Percentiles rank a stretch among this genome's conserved stretches.
Conservation (phyloP, 1,139 yeast species). For the Yamadazyma trypodendri region DNA sequence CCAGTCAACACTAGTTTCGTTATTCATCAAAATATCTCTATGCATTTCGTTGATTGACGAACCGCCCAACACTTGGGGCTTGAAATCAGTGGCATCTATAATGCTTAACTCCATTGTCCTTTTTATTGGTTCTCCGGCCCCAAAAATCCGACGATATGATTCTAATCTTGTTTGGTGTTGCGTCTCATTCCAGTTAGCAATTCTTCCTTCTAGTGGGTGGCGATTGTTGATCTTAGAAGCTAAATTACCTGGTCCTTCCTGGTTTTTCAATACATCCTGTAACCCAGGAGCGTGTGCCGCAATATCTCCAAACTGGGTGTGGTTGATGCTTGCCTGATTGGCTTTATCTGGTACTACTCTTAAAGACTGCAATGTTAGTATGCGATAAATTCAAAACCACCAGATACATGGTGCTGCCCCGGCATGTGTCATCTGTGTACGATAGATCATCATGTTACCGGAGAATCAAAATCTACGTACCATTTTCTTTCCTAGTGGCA, state of each 20-base stretch:
- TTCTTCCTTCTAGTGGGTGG: conserved; percentile 82
- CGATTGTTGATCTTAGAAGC: conserved; percentile 73
- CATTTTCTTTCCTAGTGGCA: conserved; percentile 4
- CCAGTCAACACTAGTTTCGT: conserved; percentile 82
- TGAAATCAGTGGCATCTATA: conserved; percentile 70
- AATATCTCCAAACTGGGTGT: conserved; percentile 48
- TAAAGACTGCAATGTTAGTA: conserved; percentile 33
- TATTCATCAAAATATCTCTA: conserved; percentile 73
- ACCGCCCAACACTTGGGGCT: conserved; percentile 63
- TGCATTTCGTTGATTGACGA: conserved; percentile 49
- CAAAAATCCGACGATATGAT: conserved; percentile 78
- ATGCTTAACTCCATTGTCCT: conserved; percentile 82
- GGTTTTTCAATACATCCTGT: conserved; percentile 56
- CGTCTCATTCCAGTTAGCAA: conserved; percentile 76
- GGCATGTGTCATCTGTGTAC: background rate
- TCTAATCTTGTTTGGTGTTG: conserved; percentile 73
- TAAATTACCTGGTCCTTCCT: conserved; percentile 59
- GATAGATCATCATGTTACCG: too few relatives aligned
- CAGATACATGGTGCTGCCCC: too few relatives aligned
- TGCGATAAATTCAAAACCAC: background rate
- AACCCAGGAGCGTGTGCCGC: conserved; percentile 64
- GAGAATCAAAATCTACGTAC: conserved; percentile 1
- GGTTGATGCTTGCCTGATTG: conserved; percentile 41
- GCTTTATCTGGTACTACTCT: conserved; percentile 50
- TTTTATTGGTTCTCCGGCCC: conserved; percentile 91